These are phyloP conservation scores for Leccinum disarticulatum DNA, from an alignment of 768 basidiomycete species.

Conservation along the genomic window DNA sequence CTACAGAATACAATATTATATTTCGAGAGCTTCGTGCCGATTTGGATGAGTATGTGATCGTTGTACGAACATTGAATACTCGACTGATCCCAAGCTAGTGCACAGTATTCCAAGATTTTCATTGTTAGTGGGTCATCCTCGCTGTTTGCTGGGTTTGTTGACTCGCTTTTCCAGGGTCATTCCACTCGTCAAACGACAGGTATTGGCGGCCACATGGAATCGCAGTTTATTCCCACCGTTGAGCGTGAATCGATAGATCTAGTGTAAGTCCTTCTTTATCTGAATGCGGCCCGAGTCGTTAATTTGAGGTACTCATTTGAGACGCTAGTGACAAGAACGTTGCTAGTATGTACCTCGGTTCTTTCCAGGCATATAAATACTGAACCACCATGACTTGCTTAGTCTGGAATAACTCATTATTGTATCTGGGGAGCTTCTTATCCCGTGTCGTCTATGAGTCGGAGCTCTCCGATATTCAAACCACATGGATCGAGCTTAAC, in stretches of 20 bases:
- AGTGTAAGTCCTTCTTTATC: neutral
- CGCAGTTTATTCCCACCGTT: slow-evolving; percentile 9
- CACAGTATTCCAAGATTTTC: slow-evolving; percentile 70
- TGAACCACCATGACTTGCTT: neutral
- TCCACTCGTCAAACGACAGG: slow-evolving; percentile 12
- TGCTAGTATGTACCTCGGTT: slow-evolving; percentile 45
- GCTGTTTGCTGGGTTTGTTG: neutral
- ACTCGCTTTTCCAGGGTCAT: slow-evolving; percentile 6
- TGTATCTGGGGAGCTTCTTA: neutral
- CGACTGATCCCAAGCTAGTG: slow-evolving; percentile 36
- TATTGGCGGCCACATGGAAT: slow-evolving; percentile 13
- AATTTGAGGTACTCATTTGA: neutral
- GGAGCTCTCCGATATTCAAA: neutral
- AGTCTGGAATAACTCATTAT: neutral
- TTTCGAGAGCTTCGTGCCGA: slow-evolving; percentile 12
- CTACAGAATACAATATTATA: neutral
- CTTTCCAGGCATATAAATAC: too few relatives aligned
- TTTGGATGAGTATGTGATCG: slow-evolving; percentile 12
- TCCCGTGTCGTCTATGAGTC: neutral
- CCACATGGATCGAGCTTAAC: neutral
- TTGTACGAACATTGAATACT: neutral
- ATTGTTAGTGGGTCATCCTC: slow-evolving; percentile 50
- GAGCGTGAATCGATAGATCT: slow-evolving; percentile 16
- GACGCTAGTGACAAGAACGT: slow-evolving; percentile 34
- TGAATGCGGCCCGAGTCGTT: neutral